A percentile compares a stretch with the other conserved stretches of the same genome.
Evolutionary conservation across 495 filamentous ascomycete genomes (phyloP).

Genomic region (Penicillium diatomitis): DNA sequence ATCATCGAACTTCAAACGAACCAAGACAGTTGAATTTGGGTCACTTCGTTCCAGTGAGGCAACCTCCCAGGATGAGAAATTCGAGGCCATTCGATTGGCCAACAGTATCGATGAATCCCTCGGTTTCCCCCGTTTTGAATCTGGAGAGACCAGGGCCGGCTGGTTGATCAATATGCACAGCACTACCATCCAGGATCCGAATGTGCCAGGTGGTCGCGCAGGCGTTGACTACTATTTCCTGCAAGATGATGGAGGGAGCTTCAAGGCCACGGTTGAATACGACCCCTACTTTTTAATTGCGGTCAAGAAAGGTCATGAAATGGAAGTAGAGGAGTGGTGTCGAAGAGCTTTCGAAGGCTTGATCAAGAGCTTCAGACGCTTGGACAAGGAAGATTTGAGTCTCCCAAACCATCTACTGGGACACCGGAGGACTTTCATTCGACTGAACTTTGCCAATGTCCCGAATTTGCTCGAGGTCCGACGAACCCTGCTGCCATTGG

Average conservation of each 20-base stretch:
- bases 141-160: slow-evolving; percentile 73
- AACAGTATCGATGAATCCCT: slow-evolving; percentile 88
- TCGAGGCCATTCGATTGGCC: slow-evolving; percentile 74
- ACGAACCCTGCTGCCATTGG: slow-evolving; percentile 76
- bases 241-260: slow-evolving; percentile 83
- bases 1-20: slow-evolving; percentile 45
- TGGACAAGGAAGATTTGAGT: slow-evolving; percentile 88
- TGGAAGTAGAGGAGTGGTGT: slow-evolving; percentile 94
- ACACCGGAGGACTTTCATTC: slow-evolving; percentile 76
- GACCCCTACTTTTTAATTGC: slow-evolving; percentile 95
- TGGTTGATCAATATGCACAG: slow-evolving; percentile 96
- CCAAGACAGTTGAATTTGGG: slow-evolving; percentile 69
- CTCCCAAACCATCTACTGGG: slow-evolving; percentile 96
- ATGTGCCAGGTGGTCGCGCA: slow-evolving; percentile 70
- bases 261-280: slow-evolving; percentile 94
- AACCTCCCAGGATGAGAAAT: slow-evolving; percentile 76
- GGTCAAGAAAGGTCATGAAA: slow-evolving; percentile 76
- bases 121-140: slow-evolving; percentile 88
- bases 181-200: slow-evolving; percentile 77
- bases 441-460: slow-evolving; percentile 82
- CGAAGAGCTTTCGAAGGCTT: slow-evolving; percentile 76
- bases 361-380: slow-evolving; percentile 63
- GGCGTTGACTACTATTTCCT: slow-evolving; percentile 97
- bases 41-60: slow-evolving; percentile 68
- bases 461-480: slow-evolving; percentile 73